Percentiles rank a stretch among this genome's conserved stretches.
These are phyloP conservation scores for Termitomyces sp. DNA, from an alignment of 768 basidiomycete genomes.

Conservation along the genomic window DNA sequence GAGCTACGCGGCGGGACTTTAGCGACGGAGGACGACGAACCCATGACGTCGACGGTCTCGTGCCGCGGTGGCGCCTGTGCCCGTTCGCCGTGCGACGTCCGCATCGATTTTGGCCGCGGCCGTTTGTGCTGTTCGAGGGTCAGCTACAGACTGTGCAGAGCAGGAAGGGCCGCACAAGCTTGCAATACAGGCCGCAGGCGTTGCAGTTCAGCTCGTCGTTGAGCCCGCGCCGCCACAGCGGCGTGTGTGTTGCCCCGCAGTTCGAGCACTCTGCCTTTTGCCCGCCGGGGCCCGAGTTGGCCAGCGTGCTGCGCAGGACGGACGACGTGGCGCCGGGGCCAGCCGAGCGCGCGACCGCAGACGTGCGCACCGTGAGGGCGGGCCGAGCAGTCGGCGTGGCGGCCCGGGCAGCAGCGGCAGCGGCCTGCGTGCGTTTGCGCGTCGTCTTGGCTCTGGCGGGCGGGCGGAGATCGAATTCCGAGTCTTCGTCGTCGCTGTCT, in stretches of 20 bases:
- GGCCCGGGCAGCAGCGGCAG: neutral
- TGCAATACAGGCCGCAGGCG: constrained; percentile 86
- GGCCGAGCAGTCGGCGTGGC: constrained; percentile 48
- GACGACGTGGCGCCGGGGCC: constrained; percentile 64
- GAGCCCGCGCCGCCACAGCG: constrained; percentile 81
- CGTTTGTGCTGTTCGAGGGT: constrained; percentile 64
- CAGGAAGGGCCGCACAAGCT: constrained; percentile 48
- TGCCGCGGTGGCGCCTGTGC: constrained; percentile 60
- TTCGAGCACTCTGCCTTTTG: constrained; percentile 85
- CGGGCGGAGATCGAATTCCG: constrained; percentile 29
- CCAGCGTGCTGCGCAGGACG: constrained; percentile 30
- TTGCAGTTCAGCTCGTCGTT: constrained; percentile 91
- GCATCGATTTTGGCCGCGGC: constrained; percentile 86
- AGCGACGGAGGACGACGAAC: constrained; percentile 40
- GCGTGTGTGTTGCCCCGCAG: constrained; percentile 86
- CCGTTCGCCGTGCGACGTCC: constrained; percentile 72
- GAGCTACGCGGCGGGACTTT: constrained; percentile 25
- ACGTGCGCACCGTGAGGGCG: constrained; percentile 57
- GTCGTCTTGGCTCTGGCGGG: constrained; percentile 11
- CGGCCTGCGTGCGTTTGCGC: constrained; percentile 13
- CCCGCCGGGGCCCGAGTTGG: constrained; percentile 48
- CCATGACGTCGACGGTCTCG: constrained; percentile 72
- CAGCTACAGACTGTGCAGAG: neutral
- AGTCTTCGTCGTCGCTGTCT: constrained; percentile 35
- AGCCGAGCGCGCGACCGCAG: constrained; percentile 44